Evolutionary conservation across 1,284 basidiomycete species (phyloP).

Genomic region (Polyporus tsugae): DNA sequence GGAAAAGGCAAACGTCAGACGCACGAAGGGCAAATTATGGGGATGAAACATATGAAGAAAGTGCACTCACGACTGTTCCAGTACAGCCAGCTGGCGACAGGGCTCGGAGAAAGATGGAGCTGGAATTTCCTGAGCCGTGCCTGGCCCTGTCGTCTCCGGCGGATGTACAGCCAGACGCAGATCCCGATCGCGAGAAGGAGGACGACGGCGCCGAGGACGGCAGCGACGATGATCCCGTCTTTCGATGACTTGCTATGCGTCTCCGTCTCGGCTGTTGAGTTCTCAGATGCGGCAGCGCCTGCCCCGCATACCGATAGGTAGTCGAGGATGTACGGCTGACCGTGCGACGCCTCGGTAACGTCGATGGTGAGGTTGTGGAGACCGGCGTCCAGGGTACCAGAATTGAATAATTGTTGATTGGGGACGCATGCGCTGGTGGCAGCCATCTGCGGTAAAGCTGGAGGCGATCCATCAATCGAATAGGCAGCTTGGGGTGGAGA

Average conservation of each 20-base stretch:
- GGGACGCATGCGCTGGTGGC: conserved; percentile 42
- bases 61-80: conserved; percentile 26
- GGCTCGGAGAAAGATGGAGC: conserved; percentile 27
- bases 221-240: conserved; percentile 26
- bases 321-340: conserved; percentile 49
- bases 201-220: conserved; percentile 27
- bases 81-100: conserved; percentile 37
- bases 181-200: conserved; percentile 27
- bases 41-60: background rate
- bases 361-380: conserved; percentile 50
- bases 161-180: conserved; percentile 25
- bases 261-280: background rate
- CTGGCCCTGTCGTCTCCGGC: conserved; percentile 19
- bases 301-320: conserved; percentile 45
- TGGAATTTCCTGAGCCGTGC: conserved; percentile 19
- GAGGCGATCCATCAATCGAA: conserved; percentile 43
- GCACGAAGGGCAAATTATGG: background rate
- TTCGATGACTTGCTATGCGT: background rate
- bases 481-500: conserved; percentile 43
- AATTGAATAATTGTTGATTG: conserved; percentile 53
- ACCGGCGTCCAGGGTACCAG: conserved; percentile 38
- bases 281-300: conserved; percentile 13
- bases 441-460: conserved; percentile 47
- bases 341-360: conserved; percentile 39
- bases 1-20: background rate